phyloP scores from a whole-genome alignment of 345 rosid species.

The Bruguiera sexangula region DNA sequence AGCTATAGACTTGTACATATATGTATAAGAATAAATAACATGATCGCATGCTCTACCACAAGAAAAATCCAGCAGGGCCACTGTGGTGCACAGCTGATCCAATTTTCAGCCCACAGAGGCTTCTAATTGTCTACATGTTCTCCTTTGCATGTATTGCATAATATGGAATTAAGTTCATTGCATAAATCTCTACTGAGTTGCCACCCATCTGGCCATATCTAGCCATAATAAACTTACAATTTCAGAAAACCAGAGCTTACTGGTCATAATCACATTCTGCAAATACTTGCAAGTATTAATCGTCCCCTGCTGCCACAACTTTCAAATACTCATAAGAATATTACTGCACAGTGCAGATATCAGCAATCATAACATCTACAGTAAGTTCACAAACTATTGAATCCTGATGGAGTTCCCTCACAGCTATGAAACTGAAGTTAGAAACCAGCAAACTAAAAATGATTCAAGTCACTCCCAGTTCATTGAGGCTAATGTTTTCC shows the following conservation, averaged over 20 bases:
- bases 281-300: background rate
- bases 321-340: no score
- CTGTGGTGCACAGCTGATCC: background rate
- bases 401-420: background rate
- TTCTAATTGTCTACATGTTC: background rate
- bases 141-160: no score
- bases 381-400: background rate
- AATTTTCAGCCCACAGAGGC: background rate
- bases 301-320: no score
- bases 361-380: no score
- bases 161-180: no score
- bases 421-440: background rate
- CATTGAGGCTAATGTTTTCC: background rate
- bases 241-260: background rate
- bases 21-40: background rate
- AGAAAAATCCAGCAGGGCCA: background rate
- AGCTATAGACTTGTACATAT: no score
- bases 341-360: no score
- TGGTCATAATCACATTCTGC: background rate
- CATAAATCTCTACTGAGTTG: no score
- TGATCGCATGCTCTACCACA: no score
- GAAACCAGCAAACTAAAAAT: background rate
- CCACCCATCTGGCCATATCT: no score
- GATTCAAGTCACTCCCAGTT: background rate
- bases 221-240: no score